Conservation (phyloP, 768 basidiomycete species). For the Porpolomopsis calyptriformis region DNA sequence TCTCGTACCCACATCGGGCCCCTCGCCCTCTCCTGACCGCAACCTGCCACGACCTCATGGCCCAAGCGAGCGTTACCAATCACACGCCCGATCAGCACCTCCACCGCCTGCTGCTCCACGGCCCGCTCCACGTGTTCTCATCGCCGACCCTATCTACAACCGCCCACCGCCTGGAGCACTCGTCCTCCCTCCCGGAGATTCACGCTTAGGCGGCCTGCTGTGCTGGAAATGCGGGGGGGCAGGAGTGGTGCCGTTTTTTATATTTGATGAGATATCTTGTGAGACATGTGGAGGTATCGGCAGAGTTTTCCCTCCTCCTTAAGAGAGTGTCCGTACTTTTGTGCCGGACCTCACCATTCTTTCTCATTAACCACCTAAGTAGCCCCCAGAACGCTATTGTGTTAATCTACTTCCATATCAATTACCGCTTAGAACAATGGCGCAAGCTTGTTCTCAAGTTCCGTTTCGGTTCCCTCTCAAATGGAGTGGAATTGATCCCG, state of each 20-base stretch:
- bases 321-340: too few species aligned
- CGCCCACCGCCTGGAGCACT: conserved; percentile 28
- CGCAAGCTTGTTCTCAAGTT: too few species aligned
- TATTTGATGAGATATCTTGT: conserved; percentile 48
- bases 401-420: too few species aligned
- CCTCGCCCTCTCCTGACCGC: conserved; percentile 11
- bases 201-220: conserved; percentile 52
- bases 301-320: too few species aligned
- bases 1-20: conserved; percentile 15
- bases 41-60: conserved; percentile 10
- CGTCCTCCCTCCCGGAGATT: conserved; percentile 54
- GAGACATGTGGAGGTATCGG: conserved; percentile 54
- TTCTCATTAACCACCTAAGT: too few species aligned
- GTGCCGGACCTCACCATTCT: too few species aligned
- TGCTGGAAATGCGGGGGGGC: conserved; percentile 60
- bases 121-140: not conserved
- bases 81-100: not conserved
- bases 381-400: too few species aligned
- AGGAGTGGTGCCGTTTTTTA: conserved; percentile 39
- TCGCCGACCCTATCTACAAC: not conserved
- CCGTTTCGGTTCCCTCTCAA: too few species aligned
- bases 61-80: conserved; percentile 11
- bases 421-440: too few species aligned
- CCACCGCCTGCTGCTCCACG: conserved; percentile 4
- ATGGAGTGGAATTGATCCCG: too few species aligned